Conservation (phyloP, 345 rosid species). For the Gossypioides kirkii region DNA sequence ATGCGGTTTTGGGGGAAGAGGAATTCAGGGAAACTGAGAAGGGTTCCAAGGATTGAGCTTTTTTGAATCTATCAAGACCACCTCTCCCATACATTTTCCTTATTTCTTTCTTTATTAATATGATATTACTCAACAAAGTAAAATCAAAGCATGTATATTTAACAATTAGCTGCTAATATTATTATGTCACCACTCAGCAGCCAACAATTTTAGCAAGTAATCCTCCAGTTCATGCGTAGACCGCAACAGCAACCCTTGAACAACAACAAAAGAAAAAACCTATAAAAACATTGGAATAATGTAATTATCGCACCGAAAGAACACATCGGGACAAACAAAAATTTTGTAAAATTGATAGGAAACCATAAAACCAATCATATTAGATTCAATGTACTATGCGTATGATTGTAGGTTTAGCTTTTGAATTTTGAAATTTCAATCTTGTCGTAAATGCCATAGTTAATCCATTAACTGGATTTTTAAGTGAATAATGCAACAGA, state of each 20-base stretch:
- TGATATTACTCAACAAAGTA: not conserved
- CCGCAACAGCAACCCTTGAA: not conserved
- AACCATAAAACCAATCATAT: no score
- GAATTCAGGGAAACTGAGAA: slow-evolving; percentile 64
- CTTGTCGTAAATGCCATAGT: no score
- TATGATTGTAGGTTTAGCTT: no score
- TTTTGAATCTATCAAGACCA: slow-evolving; percentile 85
- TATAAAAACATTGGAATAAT: not conserved
- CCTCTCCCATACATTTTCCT: slow-evolving; percentile 74
- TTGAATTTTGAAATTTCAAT: no score
- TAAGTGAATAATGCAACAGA: no score
- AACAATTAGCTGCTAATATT: not conserved
- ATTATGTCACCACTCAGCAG: not conserved
- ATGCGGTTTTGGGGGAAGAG: slow-evolving; percentile 29
- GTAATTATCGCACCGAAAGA: not conserved
- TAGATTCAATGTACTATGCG: no score
- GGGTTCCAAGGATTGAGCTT: slow-evolving; percentile 84
- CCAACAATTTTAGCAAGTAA: not conserved
- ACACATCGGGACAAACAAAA: not conserved
- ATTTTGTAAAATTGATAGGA: not conserved
- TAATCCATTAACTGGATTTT: no score
- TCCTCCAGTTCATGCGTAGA: not conserved
- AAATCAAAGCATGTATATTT: not conserved
- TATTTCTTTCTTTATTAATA: not conserved
- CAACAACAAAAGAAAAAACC: not conserved